Percentiles rank a stretch among this genome's conserved stretches.
phyloP scores from a whole-genome alignment of 345 rosid species.

The Acer yangbiense region DNA sequence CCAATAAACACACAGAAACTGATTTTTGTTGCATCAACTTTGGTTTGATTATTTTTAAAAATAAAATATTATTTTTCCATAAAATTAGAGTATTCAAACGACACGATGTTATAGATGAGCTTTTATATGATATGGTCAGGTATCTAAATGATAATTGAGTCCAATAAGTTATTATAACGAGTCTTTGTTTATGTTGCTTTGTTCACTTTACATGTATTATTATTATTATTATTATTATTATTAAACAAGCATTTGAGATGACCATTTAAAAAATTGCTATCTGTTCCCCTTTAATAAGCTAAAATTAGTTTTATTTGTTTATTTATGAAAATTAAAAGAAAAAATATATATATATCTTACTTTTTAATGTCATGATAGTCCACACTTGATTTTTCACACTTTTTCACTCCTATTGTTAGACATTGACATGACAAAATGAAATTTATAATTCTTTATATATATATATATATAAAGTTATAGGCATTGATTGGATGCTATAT shows the following conservation, averaged over 20 bases:
- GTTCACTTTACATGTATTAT: too few species aligned
- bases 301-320: too few species aligned
- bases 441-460: neutral
- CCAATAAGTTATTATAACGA: neutral
- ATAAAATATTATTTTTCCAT: too few species aligned
- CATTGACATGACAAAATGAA: neutral
- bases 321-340: neutral
- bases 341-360: neutral
- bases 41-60: too few species aligned
- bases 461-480: neutral
- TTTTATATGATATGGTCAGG: neutral
- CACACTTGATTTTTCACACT: neutral
- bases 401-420: neutral
- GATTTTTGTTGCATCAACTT: too few species aligned
- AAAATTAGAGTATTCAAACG: neutral
- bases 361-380: neutral
- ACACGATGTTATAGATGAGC: neutral
- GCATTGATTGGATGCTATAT: neutral
- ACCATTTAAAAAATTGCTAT: neutral
- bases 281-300: too few species aligned
- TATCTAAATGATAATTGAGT: neutral
- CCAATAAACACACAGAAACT: too few species aligned
- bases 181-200: neutral
- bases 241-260: slow-evolving; percentile 13
- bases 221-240: neutral